Evolutionary conservation across 2,329 filamentous ascomycete genomes (phyloP).

Genomic region (Fusarium verrucosum): DNA sequence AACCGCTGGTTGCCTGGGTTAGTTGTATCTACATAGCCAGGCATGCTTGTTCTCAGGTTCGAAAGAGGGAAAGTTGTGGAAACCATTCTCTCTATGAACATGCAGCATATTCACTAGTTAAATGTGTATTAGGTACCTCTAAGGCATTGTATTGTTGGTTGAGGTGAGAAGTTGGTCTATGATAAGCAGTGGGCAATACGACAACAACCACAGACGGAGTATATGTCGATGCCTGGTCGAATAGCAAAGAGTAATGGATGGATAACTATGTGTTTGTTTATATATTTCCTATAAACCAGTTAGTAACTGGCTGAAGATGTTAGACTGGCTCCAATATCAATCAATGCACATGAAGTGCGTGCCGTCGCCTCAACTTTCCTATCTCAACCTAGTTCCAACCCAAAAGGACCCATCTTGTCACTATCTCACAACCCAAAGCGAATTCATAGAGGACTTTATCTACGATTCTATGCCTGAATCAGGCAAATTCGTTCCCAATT

Average conservation of each 20-base stretch:
- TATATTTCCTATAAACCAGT: not conserved
- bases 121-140: no score
- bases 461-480: constrained; percentile 27
- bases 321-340: not conserved
- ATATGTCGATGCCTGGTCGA: not conserved
- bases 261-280: no score
- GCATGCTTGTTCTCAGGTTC: no score
- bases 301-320: not conserved
- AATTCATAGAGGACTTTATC: constrained; percentile 1
- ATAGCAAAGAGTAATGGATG: not conserved
- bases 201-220: not conserved
- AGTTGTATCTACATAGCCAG: not conserved
- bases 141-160: not conserved
- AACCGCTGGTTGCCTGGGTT: not conserved
- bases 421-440: constrained; percentile 4
- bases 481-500: constrained; percentile 17
- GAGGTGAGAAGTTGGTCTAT: not conserved
- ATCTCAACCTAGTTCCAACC: constrained; percentile 33
- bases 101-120: no score
- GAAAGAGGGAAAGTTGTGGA: not conserved
- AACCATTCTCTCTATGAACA: no score
- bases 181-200: not conserved
- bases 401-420: constrained; percentile 9
- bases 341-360: not conserved
- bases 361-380: constrained; percentile 35